These are phyloP conservation scores for Microstroma glucosiphilum DNA, from an alignment of 1,284 basidiomycete genomes.

Conservation along the genomic window DNA sequence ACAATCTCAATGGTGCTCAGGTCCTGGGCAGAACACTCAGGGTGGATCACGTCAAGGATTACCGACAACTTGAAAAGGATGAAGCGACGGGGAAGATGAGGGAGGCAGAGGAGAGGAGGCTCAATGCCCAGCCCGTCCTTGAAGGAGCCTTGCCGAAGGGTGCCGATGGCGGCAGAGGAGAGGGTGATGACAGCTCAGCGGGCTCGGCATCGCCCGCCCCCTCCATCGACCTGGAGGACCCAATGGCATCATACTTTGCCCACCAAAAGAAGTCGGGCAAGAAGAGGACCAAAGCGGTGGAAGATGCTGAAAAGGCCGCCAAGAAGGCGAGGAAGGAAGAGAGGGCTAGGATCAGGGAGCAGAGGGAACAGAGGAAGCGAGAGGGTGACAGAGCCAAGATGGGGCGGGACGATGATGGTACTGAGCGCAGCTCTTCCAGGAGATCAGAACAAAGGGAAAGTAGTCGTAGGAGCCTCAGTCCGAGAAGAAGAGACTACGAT, in stretches of 20 bases:
- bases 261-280: conserved; percentile 23
- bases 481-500: background rate
- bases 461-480: background rate
- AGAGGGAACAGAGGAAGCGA: conserved; percentile 11
- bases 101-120: conserved; percentile 62
- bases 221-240: conserved; percentile 85
- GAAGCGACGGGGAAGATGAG: conserved; percentile 73
- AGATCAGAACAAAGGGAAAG: background rate
- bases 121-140: conserved; percentile 36
- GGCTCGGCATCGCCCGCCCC: conserved; percentile 21
- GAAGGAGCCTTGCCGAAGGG: conserved; percentile 1
- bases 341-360: conserved; percentile 26
- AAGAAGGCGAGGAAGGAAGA: conserved; percentile 35
- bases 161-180: background rate
- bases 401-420: background rate
- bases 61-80: conserved; percentile 76
- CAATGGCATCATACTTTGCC: conserved; percentile 80
- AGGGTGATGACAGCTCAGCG: conserved; percentile 53
- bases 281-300: conserved; percentile 1
- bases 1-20: conserved; percentile 92
- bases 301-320: conserved; percentile 22
- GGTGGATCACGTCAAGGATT: conserved; percentile 86
- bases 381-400: background rate
- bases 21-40: conserved; percentile 78
- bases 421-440: too few relatives aligned